A percentile compares a stretch with the other conserved stretches of the same genome.
phyloP scores from a whole-genome alignment of 169 alveolate genomes.

The Eimeria sp. region DNA sequence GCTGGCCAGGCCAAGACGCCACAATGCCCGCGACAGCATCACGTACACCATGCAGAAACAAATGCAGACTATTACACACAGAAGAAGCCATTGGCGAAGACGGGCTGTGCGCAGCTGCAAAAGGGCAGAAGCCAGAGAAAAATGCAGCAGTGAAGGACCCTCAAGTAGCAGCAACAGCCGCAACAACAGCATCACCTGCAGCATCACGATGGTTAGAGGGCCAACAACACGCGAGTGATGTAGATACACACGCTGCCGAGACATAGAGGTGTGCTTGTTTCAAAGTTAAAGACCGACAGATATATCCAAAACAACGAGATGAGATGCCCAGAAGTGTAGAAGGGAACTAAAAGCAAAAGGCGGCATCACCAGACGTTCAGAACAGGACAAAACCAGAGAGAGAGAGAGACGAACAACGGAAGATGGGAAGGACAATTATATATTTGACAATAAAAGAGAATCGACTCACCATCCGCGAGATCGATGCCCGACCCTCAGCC shows the following conservation, averaged over 20 bases:
- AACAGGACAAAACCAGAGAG: too few species aligned
- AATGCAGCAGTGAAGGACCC: neutral
- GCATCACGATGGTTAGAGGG: neutral
- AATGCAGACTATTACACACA: slow-evolving; percentile 1
- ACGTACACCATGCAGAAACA: slow-evolving; percentile 22
- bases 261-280: too few species aligned
- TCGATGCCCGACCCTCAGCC: slow-evolving; percentile 3
- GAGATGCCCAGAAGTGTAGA: too few species aligned
- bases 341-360: too few species aligned
- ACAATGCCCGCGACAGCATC: slow-evolving; percentile 28
- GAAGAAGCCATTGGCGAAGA: neutral
- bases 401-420: neutral
- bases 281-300: too few species aligned
- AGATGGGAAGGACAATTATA: neutral
- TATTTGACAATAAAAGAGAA: too few species aligned
- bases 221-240: neutral
- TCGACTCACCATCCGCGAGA: too few species aligned
- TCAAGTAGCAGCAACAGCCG: neutral
- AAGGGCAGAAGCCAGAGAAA: neutral
- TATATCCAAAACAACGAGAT: too few species aligned
- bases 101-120: slow-evolving; percentile 21
- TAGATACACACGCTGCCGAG: neutral
- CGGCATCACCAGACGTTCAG: too few species aligned
- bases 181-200: neutral
- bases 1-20: slow-evolving; percentile 27